Percentiles rank a stretch among this genome's conserved stretches.
These are phyloP conservation scores for Obelidium mucronatum DNA, from an alignment of 192 early-diverging fungal species.

Conservation along the genomic window DNA sequence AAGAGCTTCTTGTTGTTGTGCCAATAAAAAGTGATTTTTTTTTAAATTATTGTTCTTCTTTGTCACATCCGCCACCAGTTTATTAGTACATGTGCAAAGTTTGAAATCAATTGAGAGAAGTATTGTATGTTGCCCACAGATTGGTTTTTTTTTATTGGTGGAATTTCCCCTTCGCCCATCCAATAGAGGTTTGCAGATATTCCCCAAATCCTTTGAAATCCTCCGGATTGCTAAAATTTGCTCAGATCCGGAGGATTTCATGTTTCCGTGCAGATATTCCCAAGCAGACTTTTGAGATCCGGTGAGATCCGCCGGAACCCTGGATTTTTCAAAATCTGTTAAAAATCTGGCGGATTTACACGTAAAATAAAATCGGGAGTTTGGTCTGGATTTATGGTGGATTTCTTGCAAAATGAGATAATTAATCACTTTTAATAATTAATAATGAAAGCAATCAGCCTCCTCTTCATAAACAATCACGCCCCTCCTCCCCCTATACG, in stretches of 20 bases:
- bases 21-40: no score
- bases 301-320: neutral
- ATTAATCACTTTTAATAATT: no score
- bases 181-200: neutral
- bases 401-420: neutral
- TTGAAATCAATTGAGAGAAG: no score
- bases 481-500: neutral
- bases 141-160: no score
- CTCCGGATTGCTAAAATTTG: neutral
- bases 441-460: neutral
- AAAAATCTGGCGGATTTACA: neutral
- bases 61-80: no score
- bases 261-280: neutral
- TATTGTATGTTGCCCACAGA: no score
- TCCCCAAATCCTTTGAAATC: neutral
- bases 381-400: neutral
- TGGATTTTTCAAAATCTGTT: neutral
- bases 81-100: no score
- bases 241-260: neutral
- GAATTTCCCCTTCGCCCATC: no score
- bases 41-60: no score
- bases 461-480: neutral
- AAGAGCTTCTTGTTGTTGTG: no score
- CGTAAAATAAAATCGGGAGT: neutral
- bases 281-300: neutral